Conservation (phyloP, 2,329 filamentous ascomycete genomes). For the Chaetomiaceae sp. region DNA sequence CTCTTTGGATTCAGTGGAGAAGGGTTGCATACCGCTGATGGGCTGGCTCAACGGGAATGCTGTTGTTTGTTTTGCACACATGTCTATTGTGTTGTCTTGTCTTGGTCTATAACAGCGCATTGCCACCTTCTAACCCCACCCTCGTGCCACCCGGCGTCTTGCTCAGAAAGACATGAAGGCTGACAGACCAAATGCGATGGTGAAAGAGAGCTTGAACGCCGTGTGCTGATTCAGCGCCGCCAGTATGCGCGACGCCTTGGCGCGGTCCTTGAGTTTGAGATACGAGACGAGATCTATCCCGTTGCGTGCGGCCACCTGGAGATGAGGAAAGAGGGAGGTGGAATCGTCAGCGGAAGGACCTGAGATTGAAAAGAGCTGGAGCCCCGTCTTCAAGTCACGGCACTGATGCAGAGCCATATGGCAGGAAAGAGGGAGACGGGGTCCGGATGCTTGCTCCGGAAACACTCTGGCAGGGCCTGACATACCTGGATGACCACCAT, state of each 20-base stretch:
- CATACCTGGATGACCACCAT: conserved; percentile 59
- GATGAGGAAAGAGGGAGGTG: background rate
- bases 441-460: too few relatives aligned
- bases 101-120: background rate
- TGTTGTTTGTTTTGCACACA: too few relatives aligned
- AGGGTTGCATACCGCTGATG: too few relatives aligned
- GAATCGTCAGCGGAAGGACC: background rate
- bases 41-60: too few relatives aligned
- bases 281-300: conserved; percentile 37
- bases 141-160: too few relatives aligned
- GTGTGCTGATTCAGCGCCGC: conserved; percentile 51
- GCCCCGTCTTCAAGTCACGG: too few relatives aligned
- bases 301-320: conserved; percentile 38
- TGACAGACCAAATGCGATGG: conserved; percentile 65
- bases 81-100: background rate
- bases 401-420: background rate
- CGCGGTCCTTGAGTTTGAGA: conserved; percentile 33
- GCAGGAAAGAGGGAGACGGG: too few relatives aligned
- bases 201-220: conserved; percentile 63
- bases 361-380: background rate
- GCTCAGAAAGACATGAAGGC: conserved; percentile 48
- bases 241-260: conserved; percentile 36
- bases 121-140: too few relatives aligned
- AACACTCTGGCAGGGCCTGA: too few relatives aligned
- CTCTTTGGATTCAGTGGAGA: too few relatives aligned